Evolutionary conservation across 78 protist species (phyloP).

Genomic region (Salpingoeca rosetta): DNA sequence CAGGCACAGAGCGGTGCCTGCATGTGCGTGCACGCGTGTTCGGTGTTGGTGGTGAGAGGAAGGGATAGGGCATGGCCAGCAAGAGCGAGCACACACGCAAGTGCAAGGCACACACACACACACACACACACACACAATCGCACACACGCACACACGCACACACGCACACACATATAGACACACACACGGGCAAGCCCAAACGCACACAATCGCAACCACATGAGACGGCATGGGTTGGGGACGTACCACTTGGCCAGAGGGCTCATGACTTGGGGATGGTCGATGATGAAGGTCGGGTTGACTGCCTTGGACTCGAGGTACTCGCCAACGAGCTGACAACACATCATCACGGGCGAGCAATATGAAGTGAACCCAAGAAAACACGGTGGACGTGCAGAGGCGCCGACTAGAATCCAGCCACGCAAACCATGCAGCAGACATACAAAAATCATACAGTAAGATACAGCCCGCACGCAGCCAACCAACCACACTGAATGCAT

Average conservation of each 20-base stretch:
- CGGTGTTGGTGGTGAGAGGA: too few relatives aligned
- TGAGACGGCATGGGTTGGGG: not conserved
- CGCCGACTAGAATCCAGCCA: not conserved
- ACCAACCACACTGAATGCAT: too few relatives aligned
- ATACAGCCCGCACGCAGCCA: not conserved
- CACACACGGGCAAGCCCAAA: too few relatives aligned
- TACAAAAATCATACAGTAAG: not conserved
- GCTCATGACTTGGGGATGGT: constrained; percentile 96
- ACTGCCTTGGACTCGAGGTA: constrained; percentile 79
- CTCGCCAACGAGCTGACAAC: constrained; percentile 68
- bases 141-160: too few relatives aligned
- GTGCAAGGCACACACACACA: too few relatives aligned
- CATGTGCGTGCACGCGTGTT: too few relatives aligned
- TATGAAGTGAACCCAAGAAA: too few relatives aligned
- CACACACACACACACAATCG: not conserved
- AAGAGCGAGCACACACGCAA: too few relatives aligned
- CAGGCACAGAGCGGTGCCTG: constrained; percentile 66
- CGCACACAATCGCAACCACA: not conserved
- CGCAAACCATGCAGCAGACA: not conserved
- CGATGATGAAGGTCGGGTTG: constrained; percentile 96
- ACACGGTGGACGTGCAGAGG: too few relatives aligned
- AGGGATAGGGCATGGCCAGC: too few relatives aligned
- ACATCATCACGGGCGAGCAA: too few relatives aligned
- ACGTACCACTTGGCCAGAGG: constrained; percentile 96
- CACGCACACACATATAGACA: too few relatives aligned